Evolutionary conservation across 2,329 filamentous ascomycete species (phyloP), one percentile per base, ranked within the genome.

Genomic region (Trichoderma harzianum): DNA sequence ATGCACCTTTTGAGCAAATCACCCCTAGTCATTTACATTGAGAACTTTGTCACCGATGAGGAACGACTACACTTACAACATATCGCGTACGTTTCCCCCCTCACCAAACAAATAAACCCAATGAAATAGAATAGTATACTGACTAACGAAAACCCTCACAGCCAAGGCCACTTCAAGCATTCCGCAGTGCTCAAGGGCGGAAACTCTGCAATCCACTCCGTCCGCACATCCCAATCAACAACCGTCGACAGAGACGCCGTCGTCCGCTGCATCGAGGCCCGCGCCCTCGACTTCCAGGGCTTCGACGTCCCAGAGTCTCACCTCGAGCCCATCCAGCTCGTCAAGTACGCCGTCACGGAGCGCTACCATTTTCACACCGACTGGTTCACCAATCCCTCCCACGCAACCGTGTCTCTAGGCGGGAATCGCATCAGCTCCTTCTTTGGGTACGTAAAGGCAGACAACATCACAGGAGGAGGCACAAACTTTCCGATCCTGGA

Each of bases 321-420:
- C 70, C 79, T 86, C 11, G 84, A 86, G 77, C 84, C 84, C 0
- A 76, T 86, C 14, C 85, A 86, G 76, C 82, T 86, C 5, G 84
- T 86, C 68, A 82, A 82, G 74, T 86, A 87, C 74, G 82, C 77
- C 36, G 73, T 76, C 12, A 82, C 82, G 16, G 83, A 85, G 75
- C 83, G 80, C 70, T 86, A 84, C 76, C 83, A 85, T 75, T 84
- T 83, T 75, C 85, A 86, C 78, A 85, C 84, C 5, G 85, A 87
- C 78, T 86, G 85, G 85, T 86, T 85, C 78, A 82, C 82, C 5
- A 81, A 82, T 67, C 75, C 79, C 2, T 74, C 77, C 3, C 81
- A 83, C 58, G 79, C 81, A n/a, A 79, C 79, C 1, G 78, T 81
- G 7, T 79, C 77, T 1, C 74, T 81, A 11, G 84, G 84, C 12